Evolutionary conservation across 345 rosid species (phyloP), one percentile per base, ranked within the genome.

Genomic region (Rhodamnia rubescens): DNA sequence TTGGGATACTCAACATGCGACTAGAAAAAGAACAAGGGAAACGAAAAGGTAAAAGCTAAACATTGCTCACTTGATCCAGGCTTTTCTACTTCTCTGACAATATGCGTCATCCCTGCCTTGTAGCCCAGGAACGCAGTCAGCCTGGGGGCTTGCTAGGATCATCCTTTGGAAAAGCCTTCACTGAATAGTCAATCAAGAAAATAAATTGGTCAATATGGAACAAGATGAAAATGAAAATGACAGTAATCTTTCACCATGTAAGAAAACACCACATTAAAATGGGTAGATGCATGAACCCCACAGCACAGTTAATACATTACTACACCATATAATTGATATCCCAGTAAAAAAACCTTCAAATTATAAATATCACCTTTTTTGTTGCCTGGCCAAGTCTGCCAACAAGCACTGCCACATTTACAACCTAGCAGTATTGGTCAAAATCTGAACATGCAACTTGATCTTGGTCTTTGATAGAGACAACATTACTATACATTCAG

Each of bases 11-110:
- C 47, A 18, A 69, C 47, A 32, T 8, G 47, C 7, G 40, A 32
- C 40, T 32, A 18, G 7, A 36, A 21, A 69, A 69, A 44, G 47
- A 69, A 18, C 24, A 69, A 24, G 20, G 5, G 8, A 58, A 57
- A 24, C 22, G 26, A 54, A 47, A 69, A 16, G 4, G 78, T 10
- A 18, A 69, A 69, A 69, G 78, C 40, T 32, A 18, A 40, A 36
- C 78, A 69, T 36, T 36, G 78, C 84, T 53, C 58, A 82, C 84
- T 82, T 22, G 84, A 82, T 22, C 92, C 92, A 24, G 92, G 92
- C 50, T 90, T 90, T 53, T 90, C 92, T 4, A 90, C 92, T 53
- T 90, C 92, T 53, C 92, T 88, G 83, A 90, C 90, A 84, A 90
- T 90, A 74, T 90, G 92, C 3, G 92, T 90, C 84, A 82, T 82